A percentile compares a stretch with the other conserved stretches of the same genome.
These are phyloP conservation scores for Solanum arcanum DNA, from an alignment of 257 asterid genomes.

Conservation along the genomic window DNA sequence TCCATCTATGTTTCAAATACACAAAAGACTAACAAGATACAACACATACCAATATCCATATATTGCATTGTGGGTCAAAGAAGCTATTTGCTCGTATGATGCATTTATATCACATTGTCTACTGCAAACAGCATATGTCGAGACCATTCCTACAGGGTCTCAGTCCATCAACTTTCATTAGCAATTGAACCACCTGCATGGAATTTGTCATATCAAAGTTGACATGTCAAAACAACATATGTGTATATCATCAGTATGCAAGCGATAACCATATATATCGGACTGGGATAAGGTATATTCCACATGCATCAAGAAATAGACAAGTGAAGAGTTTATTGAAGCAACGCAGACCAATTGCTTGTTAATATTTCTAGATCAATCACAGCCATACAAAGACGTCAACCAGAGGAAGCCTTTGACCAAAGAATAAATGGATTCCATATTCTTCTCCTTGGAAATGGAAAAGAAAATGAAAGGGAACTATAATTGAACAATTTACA, in stretches of 20 bases:
- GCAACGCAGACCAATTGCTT: neutral
- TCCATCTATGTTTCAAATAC: neutral
- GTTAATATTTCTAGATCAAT: neutral
- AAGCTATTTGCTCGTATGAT: neutral
- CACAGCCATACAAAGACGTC: neutral
- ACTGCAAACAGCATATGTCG: neutral
- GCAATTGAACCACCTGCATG: neutral
- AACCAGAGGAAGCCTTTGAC: neutral
- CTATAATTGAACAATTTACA: constrained; percentile 14
- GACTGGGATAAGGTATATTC: neutral
- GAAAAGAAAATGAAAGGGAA: neutral
- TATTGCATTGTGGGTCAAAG: neutral
- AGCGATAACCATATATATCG: neutral
- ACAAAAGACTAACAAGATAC: neutral
- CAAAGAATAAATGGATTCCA: neutral
- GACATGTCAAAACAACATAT: neutral
- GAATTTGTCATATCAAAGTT: neutral
- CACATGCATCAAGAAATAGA: neutral
- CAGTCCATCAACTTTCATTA: neutral
- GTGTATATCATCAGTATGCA: neutral
- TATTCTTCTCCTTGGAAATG: neutral
- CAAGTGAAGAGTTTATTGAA: neutral
- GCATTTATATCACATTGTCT: neutral
- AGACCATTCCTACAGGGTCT: neutral
- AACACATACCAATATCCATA: neutral